Conservation (phyloP, 192 early-diverging fungal genomes). For the Umbelopsis vinacea region DNA sequence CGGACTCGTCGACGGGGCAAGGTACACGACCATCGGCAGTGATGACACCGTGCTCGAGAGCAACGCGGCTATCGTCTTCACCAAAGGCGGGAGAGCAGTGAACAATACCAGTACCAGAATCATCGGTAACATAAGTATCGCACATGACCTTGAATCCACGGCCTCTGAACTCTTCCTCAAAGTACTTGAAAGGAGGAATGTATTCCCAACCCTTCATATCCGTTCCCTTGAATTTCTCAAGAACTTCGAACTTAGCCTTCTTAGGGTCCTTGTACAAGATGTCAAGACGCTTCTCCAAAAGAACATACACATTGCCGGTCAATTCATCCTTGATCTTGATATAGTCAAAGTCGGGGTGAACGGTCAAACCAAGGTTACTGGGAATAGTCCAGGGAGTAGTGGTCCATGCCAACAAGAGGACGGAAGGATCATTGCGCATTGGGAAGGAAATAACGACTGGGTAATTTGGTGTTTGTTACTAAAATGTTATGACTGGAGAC, state of each 20-base stretch:
- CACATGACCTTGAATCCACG: slow-evolving; percentile 84
- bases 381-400: slow-evolving; percentile 99
- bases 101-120: slow-evolving; percentile 96
- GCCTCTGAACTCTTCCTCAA: slow-evolving; percentile 67
- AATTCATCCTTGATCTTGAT: slow-evolving; percentile 90
- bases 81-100: slow-evolving; percentile 98
- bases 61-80: slow-evolving; percentile 98
- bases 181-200: slow-evolving; percentile 92
- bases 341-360: slow-evolving; percentile 93
- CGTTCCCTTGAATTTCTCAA: slow-evolving; percentile 76
- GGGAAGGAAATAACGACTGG: slow-evolving; percentile 92
- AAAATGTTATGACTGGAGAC: slow-evolving; percentile 6
- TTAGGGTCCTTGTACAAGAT: slow-evolving; percentile 93
- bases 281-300: slow-evolving; percentile 83
- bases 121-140: slow-evolving; percentile 93
- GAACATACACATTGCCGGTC: slow-evolving; percentile 83
- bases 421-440: slow-evolving; percentile 77
- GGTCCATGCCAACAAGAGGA: slow-evolving; percentile 93
- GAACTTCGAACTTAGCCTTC: slow-evolving; percentile 91
- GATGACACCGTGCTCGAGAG: slow-evolving; percentile 79
- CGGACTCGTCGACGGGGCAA: slow-evolving; percentile 88
- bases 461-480: background rate
- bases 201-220: slow-evolving; percentile 89
- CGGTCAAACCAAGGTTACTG: slow-evolving; percentile 91
- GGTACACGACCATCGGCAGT: slow-evolving; percentile 83